Evolutionary conservation across 176 grass and related monocot species (phyloP), one percentile per base, ranked within the genome.

Genomic region (Raddia guianensis): DNA sequence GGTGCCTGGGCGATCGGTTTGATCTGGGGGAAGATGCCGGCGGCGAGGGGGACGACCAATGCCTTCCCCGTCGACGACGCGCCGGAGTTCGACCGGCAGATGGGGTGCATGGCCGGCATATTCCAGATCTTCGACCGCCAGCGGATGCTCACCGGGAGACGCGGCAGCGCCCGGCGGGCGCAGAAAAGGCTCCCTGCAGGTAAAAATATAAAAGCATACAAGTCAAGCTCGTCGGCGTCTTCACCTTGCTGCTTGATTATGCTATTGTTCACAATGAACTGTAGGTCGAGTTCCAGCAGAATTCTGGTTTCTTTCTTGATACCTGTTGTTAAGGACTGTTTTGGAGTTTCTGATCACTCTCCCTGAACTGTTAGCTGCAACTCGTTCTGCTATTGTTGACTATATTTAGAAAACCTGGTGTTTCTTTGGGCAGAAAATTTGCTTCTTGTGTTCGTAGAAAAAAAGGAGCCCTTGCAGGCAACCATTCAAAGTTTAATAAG

Each of bases 61-160:
- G 19, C 67, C 51, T 85, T 85, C 7, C 0, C 76, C 50, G 27
- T 27, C 27, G 82, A 85, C 58, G 85, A 93, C 49, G 83, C 60
- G 43, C 83, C 70, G 56, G 97, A 91, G n/a, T 50, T 96, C 60
- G 63, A 87, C 58, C 86, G 94, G 63, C 90, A 93, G 53, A 86
- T 96, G 62, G 97, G 97, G 8, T 99, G 97, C 86, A 95, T 99
- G 82, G 81, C 86, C 43, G 89, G 93, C 49, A 88, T 99, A 4
- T 93, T 99, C 87, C 97, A 93, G 83, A 99, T 99, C 71, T 99
- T 99, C 75, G 89, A 96, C 81, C 87, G 93, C 71, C 90, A 83
- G 62, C 89, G 84, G 8, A 48, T 99, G 16, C 66, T 96, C 68
- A 71, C 84, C 0, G 79, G 74, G 16, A 72, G 77, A 3, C 85